Evolutionary conservation across 108 stramenopile species (phyloP).

Genomic region (Tribonema minus): DNA sequence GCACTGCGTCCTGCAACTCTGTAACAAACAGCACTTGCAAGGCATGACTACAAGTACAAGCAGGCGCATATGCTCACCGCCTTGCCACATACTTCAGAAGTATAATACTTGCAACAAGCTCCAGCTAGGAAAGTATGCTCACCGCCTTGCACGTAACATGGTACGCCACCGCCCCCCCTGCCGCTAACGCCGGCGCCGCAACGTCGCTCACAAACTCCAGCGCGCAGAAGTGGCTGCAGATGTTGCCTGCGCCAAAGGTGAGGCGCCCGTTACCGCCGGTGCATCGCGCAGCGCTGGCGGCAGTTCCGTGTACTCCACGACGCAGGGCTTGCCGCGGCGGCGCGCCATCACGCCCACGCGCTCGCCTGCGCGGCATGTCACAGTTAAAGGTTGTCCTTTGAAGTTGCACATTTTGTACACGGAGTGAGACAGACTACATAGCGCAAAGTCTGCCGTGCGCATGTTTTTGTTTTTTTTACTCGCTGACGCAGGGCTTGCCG

Average conservation of each 20-base stretch:
- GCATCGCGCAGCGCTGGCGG: slow-evolving; percentile 62
- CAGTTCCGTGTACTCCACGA: slow-evolving; percentile 90
- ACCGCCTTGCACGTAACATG: slow-evolving; percentile 92
- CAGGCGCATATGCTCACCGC: too few relatives aligned
- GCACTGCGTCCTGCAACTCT: too few relatives aligned
- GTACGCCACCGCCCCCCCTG: too few relatives aligned
- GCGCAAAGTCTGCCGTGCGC: slow-evolving; percentile 59
- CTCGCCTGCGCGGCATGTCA: too few relatives aligned
- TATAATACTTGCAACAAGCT: too few relatives aligned
- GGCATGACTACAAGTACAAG: too few relatives aligned
- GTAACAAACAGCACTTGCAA: too few relatives aligned
- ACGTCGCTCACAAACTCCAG: slow-evolving; percentile 74
- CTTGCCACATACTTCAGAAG: too few relatives aligned
- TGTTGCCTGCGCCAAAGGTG: slow-evolving; percentile 81
- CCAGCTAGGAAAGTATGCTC: too few relatives aligned
- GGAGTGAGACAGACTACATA: slow-evolving; percentile 60
- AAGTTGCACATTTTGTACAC: slow-evolving; percentile 90
- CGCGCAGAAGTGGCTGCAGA: slow-evolving; percentile 83
- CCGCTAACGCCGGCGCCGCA: slow-evolving; percentile 66
- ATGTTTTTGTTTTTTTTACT: slow-evolving; percentile 77
- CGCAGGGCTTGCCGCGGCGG: slow-evolving; percentile 62
- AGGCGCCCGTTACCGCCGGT: slow-evolving; percentile 49
- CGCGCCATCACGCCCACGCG: slow-evolving; percentile 46
- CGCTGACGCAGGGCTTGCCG: slow-evolving; percentile 74
- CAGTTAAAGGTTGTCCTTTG: too few relatives aligned